Conservation (phyloP, 2,329 filamentous ascomycete species). For the Coleophoma eucalyptorum region DNA sequence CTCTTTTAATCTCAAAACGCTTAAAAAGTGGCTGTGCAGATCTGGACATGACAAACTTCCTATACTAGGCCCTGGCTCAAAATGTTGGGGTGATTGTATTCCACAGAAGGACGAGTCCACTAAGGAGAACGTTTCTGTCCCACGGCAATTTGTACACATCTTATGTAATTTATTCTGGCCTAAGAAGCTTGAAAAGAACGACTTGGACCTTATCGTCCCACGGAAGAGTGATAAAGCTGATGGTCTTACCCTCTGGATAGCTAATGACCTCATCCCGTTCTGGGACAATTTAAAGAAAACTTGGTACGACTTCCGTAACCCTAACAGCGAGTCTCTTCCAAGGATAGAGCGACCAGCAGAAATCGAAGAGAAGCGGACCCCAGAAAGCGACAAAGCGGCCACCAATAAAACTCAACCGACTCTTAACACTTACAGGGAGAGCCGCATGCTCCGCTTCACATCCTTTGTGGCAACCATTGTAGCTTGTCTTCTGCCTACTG, state of each 20-base stretch:
- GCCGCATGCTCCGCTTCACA: conserved; percentile 9
- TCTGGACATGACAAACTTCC: too few relatives aligned
- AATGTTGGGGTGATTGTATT: too few relatives aligned
- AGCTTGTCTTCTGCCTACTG: conserved; percentile 13
- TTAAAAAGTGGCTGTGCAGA: neutral
- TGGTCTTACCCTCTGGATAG: conserved; percentile 13
- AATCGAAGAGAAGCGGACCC: too few relatives aligned
- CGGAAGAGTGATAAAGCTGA: conserved; percentile 5
- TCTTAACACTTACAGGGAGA: conserved; percentile 4
- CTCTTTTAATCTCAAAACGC: neutral
- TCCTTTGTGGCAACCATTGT: conserved; percentile 11
- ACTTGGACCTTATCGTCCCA: conserved; percentile 10
- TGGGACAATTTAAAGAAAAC: neutral
- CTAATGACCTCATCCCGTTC: conserved; percentile 9
- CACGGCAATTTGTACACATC: too few relatives aligned
- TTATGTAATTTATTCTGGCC: neutral
- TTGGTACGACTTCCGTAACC: too few relatives aligned
- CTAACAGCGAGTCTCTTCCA: too few relatives aligned
- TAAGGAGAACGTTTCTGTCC: too few relatives aligned
- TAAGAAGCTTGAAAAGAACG: neutral
- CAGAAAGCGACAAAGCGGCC: too few relatives aligned
- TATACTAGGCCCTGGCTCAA: too few relatives aligned
- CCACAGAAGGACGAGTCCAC: too few relatives aligned
- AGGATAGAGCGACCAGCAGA: too few relatives aligned
- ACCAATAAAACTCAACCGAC: too few relatives aligned